These are phyloP conservation scores for Fraxinus cuspidata DNA, from an alignment of 257 asterid genomes.

Conservation along the genomic window DNA sequence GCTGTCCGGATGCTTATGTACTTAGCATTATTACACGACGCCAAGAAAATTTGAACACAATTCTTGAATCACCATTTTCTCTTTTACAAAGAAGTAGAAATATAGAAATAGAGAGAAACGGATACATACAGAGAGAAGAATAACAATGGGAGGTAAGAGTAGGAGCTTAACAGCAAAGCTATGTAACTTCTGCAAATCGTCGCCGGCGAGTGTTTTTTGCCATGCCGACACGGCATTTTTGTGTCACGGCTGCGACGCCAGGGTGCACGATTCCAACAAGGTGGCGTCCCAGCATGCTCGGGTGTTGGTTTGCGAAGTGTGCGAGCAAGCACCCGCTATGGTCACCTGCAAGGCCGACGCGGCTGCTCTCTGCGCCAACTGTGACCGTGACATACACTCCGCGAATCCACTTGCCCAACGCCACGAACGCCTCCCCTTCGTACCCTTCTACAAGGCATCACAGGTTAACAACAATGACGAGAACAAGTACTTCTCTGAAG, in stretches of 20 bases:
- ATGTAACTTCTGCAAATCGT: constrained; percentile 27
- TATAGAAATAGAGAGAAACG: neutral
- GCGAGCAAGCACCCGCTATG: constrained; percentile 60
- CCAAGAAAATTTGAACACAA: neutral
- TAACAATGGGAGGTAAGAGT: neutral
- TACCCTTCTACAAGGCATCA: neutral
- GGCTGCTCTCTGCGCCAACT: constrained; percentile 57
- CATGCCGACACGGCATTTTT: constrained; percentile 29
- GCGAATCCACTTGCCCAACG: constrained; percentile 68
- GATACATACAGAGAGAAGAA: neutral
- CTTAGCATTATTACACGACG: neutral
- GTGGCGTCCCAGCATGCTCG: constrained; percentile 33
- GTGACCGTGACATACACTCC: constrained; percentile 64
- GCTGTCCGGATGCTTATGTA: neutral
- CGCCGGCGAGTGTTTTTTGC: constrained; percentile 28
- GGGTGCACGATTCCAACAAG: constrained; percentile 26
- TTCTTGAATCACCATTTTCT: neutral
- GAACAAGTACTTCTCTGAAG: neutral
- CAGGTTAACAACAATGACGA: neutral
- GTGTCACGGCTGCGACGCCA: constrained; percentile 24
- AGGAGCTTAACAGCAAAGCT: constrained; percentile 24
- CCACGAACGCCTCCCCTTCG: constrained; percentile 45
- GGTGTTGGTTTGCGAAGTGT: constrained; percentile 55
- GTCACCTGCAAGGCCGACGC: constrained; percentile 68
- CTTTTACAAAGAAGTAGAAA: neutral